Evolutionary conservation across 257 asterid genomes (phyloP).

Genomic region (Datura wrightii): DNA sequence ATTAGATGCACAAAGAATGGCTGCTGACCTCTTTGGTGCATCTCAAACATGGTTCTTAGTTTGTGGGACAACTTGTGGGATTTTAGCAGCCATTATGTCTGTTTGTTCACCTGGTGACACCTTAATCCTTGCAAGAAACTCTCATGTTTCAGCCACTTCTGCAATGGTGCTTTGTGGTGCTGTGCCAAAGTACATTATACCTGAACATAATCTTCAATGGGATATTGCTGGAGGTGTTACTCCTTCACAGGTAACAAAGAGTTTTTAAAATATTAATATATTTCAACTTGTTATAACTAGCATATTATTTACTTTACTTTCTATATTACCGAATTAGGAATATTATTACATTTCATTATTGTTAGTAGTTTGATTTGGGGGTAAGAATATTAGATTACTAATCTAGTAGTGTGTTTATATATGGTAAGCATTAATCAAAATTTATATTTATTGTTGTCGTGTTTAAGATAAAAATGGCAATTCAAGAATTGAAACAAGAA

Average conservation of each 20-base stretch:
- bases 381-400: too few species aligned
- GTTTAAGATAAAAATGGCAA: not conserved
- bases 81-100: slow-evolving; percentile 83
- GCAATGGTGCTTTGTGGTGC: slow-evolving; percentile 80
- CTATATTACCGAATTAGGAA: too few species aligned
- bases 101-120: slow-evolving; percentile 74
- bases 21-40: slow-evolving; percentile 83
- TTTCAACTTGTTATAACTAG: too few species aligned
- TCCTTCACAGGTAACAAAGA: slow-evolving; percentile 63
- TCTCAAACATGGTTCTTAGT: slow-evolving; percentile 91
- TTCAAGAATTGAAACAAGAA: not conserved
- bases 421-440: too few species aligned
- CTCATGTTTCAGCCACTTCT: slow-evolving; percentile 77
- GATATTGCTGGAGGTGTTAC: slow-evolving; percentile 77
- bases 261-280: too few species aligned
- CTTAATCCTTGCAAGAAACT: slow-evolving; percentile 72
- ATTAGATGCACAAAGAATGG: slow-evolving; percentile 71
- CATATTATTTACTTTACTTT: too few species aligned
- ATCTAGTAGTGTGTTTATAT: too few species aligned
- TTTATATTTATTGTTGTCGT: not conserved
- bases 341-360: too few species aligned
- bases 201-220: slow-evolving; percentile 66
- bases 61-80: slow-evolving; percentile 82
- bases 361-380: too few species aligned
- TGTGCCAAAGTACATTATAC: slow-evolving; percentile 66